Conservation (phyloP, 768 basidiomycete species). For the Suillus fuscotomentosus region DNA sequence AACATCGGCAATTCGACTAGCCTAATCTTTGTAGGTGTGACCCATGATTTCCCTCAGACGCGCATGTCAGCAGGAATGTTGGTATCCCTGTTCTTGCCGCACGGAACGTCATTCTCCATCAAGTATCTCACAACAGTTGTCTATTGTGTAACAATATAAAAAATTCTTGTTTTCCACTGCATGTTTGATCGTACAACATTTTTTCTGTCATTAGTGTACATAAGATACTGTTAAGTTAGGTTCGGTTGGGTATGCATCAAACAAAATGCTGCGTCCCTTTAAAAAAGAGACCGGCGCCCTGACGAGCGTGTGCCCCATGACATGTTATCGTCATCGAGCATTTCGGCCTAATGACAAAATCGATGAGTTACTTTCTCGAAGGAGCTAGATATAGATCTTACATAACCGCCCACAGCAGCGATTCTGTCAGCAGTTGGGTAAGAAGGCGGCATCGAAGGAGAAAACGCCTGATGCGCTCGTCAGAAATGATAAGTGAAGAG, state of each 20-base stretch:
- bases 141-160: not conserved
- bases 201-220: slow-evolving; percentile 9
- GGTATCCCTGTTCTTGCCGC: not conserved
- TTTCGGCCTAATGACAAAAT: slow-evolving; percentile 17
- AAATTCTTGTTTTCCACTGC: not conserved
- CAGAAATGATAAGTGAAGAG: not conserved
- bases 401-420: slow-evolving; percentile 14
- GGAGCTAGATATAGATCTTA: slow-evolving; percentile 4
- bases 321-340: slow-evolving; percentile 31
- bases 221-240: slow-evolving; percentile 10
- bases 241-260: not conserved
- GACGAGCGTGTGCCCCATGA: slow-evolving; percentile 17
- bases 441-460: slow-evolving; percentile 7
- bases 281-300: slow-evolving; percentile 15
- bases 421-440: not conserved
- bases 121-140: not conserved
- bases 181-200: slow-evolving; percentile 14
- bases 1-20: not conserved
- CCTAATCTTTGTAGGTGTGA: not conserved
- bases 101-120: not conserved
- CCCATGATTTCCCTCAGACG: not conserved
- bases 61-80: not conserved
- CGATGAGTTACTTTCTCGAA: not conserved
- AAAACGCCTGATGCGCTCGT: slow-evolving; percentile 12
- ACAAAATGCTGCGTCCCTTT: not conserved